Conservation (phyloP, 192 early-diverging fungal genomes). For the Phlyctochytrium planicorne region DNA sequence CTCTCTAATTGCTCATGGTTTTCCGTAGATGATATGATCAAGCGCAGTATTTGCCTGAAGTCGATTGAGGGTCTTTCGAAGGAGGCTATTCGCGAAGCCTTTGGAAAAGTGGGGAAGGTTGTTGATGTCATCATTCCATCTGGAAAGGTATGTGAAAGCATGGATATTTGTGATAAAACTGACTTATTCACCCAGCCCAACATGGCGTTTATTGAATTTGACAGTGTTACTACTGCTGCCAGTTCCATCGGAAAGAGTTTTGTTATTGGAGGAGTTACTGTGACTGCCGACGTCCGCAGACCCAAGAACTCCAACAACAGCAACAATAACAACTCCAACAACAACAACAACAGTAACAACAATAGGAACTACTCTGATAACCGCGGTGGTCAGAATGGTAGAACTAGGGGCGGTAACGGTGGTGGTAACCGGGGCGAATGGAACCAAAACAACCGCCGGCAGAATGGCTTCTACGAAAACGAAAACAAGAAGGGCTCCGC, state of each 20-base stretch:
- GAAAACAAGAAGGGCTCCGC: not conserved
- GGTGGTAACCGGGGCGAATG: constrained; percentile 2
- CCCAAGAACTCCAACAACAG: constrained; percentile 7
- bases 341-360: no score
- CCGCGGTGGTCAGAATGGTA: constrained; percentile 18
- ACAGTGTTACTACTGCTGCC: constrained; percentile 54
- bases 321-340: constrained; percentile 9
- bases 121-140: constrained; percentile 55
- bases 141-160: constrained; percentile 36
- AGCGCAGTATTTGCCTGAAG: constrained; percentile 26
- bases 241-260: constrained; percentile 60
- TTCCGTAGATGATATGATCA: constrained; percentile 2
- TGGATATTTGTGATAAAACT: not conserved
- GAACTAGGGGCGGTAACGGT: not conserved
- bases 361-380: constrained; percentile 11
- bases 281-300: constrained; percentile 51
- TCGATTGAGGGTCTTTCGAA: constrained; percentile 43
- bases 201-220: constrained; percentile 72
- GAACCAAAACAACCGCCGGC: not conserved
- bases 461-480: constrained; percentile 1
- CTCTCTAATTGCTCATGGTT: not conserved
- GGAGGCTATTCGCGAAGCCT: constrained; percentile 53
- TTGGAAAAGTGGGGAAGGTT: constrained; percentile 60
- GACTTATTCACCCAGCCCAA: not conserved
- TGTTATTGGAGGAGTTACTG: constrained; percentile 39